phyloP scores from a whole-genome alignment of 805 yeast species.

The Grigorovia transvaalensis region DNA sequence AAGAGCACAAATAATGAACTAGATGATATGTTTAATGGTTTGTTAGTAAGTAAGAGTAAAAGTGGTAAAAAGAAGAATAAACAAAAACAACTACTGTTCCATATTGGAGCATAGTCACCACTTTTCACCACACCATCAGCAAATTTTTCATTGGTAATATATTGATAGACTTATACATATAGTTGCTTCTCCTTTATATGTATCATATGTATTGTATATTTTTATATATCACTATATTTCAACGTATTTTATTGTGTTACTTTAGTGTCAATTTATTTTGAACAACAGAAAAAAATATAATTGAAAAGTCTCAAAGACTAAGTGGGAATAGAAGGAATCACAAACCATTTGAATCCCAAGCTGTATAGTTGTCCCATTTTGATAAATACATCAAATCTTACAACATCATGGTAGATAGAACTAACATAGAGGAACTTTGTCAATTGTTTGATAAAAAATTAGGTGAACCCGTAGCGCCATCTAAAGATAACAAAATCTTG shows the following conservation, averaged over 20 bases:
- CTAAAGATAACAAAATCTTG: conserved; percentile 13
- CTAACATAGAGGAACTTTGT: conserved; percentile 9
- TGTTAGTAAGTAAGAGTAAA: conserved; percentile 5
- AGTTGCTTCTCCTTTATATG: not conserved
- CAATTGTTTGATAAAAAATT: conserved; percentile 10
- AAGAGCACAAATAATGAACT: not conserved
- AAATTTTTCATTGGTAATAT: too few species aligned
- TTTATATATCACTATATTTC: too few species aligned
- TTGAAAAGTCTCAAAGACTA: too few species aligned
- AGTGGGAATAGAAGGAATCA: too few species aligned
- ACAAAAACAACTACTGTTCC: conserved; percentile 45
- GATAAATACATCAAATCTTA: not conserved
- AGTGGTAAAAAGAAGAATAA: conserved; percentile 30
- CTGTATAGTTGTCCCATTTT: not conserved
- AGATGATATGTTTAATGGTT: conserved; percentile 7
- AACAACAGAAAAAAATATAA: too few species aligned
- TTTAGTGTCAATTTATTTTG: too few species aligned
- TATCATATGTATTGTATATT: not conserved
- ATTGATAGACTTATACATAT: not conserved
- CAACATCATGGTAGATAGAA: not conserved
- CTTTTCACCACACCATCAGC: too few species aligned
- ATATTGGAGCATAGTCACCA: conserved; percentile 32
- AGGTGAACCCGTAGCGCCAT: conserved; percentile 8
- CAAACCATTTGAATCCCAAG: not conserved
- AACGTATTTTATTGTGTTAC: not conserved